Conservation (phyloP, 352 stramenopile genomes). For the Halophytophthora batemanensis region DNA sequence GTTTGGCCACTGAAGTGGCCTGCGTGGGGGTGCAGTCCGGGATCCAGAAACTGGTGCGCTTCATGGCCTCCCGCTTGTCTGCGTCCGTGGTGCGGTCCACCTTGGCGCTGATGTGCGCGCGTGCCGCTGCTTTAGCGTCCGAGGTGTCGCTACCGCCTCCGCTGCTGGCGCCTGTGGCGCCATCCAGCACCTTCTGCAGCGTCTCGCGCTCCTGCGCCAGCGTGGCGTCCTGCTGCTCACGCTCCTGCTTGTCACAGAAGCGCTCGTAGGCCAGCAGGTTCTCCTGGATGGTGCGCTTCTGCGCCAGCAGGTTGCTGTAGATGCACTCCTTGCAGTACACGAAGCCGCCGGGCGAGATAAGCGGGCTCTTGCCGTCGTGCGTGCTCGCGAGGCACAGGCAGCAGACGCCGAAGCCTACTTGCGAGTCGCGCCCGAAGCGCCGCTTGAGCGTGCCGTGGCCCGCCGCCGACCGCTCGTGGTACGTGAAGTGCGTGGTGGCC, state of each 20-base stretch:
- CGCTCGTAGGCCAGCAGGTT: constrained; percentile 58
- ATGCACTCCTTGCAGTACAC: constrained; percentile 89
- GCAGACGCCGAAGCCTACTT: constrained; percentile 75
- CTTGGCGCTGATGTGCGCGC: constrained; percentile 37
- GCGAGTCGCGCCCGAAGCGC: constrained; percentile 75
- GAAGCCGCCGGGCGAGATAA: constrained; percentile 67
- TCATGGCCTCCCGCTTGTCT: constrained; percentile 74
- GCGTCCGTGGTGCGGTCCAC: constrained; percentile 72
- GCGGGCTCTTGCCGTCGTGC: constrained; percentile 46
- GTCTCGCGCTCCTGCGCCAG: constrained; percentile 47
- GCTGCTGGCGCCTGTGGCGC: constrained; percentile 15
- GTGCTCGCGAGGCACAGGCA: constrained; percentile 72
- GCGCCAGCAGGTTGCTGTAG: constrained; percentile 79
- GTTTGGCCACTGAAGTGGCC: constrained; percentile 44
- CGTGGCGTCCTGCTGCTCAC: constrained; percentile 44
- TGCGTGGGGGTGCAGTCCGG: constrained; percentile 72
- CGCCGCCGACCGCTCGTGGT: constrained; percentile 70
- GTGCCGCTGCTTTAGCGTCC: constrained; percentile 10
- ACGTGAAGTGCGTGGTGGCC: constrained; percentile 85
- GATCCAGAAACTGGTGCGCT: constrained; percentile 85
- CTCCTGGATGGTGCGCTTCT: constrained; percentile 82
- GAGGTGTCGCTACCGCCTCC: constrained; percentile 2
- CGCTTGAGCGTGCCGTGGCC: constrained; percentile 83
- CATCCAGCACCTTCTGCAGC: constrained; percentile 56
- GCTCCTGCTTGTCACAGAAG: constrained; percentile 48